These are phyloP conservation scores for Kwoniella botswanensis DNA, from an alignment of 768 basidiomycete genomes.

Conservation along the genomic window DNA sequence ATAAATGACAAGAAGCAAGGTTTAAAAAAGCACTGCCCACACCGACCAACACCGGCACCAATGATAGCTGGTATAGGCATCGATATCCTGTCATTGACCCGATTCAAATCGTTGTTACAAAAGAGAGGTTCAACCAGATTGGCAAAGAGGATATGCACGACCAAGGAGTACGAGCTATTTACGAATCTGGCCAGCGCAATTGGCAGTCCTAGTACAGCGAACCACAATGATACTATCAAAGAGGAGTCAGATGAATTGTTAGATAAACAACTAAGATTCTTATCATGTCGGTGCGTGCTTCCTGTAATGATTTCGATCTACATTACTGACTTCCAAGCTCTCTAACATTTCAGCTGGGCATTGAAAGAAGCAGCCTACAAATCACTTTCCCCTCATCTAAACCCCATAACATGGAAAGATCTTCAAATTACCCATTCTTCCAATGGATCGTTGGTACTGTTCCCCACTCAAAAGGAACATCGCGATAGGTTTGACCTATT, in stretches of 20 bases:
- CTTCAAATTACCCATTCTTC: constrained; percentile 30
- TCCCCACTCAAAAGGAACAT: constrained; percentile 3
- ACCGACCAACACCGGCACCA: neutral
- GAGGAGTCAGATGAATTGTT: constrained; percentile 1
- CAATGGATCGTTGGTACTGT: constrained; percentile 17
- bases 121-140: constrained; percentile 32
- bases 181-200: neutral
- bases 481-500: constrained; percentile 21
- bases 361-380: constrained; percentile 55
- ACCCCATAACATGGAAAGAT: constrained; percentile 23
- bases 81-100: constrained; percentile 45
- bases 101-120: constrained; percentile 31
- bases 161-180: constrained; percentile 33
- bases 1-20: no score
- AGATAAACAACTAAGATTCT: constrained; percentile 15
- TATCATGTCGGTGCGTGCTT: constrained; percentile 24
- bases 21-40: neutral
- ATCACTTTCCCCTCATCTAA: constrained; percentile 32
- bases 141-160: constrained; percentile 44
- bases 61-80: constrained; percentile 49
- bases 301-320: neutral
- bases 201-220: neutral
- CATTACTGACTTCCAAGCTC: no score
- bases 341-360: constrained; percentile 36
- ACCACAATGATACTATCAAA: neutral